Evolutionary conservation across 1,139 yeast genomes (phyloP).

Genomic region (Arxiozyma slooffiae): DNA sequence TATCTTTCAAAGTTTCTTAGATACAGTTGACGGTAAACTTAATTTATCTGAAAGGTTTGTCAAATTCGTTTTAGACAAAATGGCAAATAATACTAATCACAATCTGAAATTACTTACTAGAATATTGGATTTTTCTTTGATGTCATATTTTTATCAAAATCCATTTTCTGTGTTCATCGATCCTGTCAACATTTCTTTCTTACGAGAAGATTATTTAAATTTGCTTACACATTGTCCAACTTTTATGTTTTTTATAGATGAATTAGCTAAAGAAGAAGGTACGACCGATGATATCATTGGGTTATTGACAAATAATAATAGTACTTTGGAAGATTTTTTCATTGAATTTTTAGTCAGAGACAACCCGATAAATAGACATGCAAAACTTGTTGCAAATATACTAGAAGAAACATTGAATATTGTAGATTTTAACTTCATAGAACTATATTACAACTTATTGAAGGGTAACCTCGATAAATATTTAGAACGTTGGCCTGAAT

Average conservation of each 20-base stretch:
- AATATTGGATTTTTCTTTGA: conserved; percentile 49
- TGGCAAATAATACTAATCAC: conserved; percentile 28
- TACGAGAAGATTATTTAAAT: conserved; percentile 31
- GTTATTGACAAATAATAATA: conserved; percentile 21
- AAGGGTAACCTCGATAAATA: conserved; percentile 20
- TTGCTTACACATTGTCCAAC: conserved; percentile 41
- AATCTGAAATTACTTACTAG: conserved; percentile 35
- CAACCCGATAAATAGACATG: conserved; percentile 29
- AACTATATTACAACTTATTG: conserved; percentile 25
- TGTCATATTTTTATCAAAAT: conserved; percentile 64
- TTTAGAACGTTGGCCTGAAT: conserved; percentile 23
- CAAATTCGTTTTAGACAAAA: conserved; percentile 24
- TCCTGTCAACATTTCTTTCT: conserved; percentile 30
- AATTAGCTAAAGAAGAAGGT: conserved; percentile 24
- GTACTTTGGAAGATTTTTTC: conserved; percentile 25
- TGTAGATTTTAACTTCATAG: conserved; percentile 25
- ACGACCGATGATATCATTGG: conserved; percentile 21
- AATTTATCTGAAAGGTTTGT: conserved; percentile 27
- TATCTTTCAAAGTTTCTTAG: conserved; percentile 27
- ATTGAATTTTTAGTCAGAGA: conserved; percentile 28
- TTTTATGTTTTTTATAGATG: conserved; percentile 35
- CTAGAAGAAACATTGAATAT: conserved; percentile 22
- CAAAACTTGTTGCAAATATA: conserved; percentile 21
- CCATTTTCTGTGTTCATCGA: conserved; percentile 45
- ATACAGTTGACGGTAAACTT: conserved; percentile 29